Percentiles rank a stretch among this genome's conserved stretches.
phyloP scores from a whole-genome alignment of 2,329 filamentous ascomycete genomes.

The Colletotrichum phormii region DNA sequence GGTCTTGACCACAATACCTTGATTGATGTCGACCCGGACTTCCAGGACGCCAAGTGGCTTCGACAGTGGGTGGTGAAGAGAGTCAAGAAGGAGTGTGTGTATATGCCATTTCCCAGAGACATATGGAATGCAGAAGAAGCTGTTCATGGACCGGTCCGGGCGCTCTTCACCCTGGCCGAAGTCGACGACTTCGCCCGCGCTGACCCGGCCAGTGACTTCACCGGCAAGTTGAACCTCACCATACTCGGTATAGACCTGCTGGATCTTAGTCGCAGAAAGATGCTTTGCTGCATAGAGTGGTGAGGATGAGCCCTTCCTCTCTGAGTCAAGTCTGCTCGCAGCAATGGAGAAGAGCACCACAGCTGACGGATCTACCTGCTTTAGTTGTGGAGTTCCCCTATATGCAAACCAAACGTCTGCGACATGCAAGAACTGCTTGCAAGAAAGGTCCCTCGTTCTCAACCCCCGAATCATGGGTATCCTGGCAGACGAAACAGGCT shows the following conservation, averaged over 20 bases:
- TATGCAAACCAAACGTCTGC: constrained; percentile 60
- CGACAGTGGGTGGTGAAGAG: constrained; percentile 59
- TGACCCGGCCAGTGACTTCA: constrained; percentile 47
- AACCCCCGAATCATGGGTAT: constrained; percentile 55
- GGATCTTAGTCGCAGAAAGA: constrained; percentile 45
- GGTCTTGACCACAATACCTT: constrained; percentile 55
- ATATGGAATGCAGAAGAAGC: constrained; percentile 50
- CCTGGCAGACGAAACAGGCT: constrained; percentile 66
- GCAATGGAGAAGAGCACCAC: not conserved
- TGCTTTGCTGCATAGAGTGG: constrained; percentile 56
- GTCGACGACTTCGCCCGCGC: constrained; percentile 54
- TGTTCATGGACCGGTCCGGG: constrained; percentile 46
- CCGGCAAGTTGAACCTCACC: constrained; percentile 52
- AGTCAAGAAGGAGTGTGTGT: constrained; percentile 61
- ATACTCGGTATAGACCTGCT: constrained; percentile 47
- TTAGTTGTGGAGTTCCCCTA: constrained; percentile 63
- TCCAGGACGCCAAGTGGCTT: constrained; percentile 65
- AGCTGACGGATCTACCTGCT: not conserved
- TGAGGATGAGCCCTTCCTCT: constrained; percentile 38
- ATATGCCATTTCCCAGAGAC: constrained; percentile 58
- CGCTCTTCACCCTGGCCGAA: constrained; percentile 55
- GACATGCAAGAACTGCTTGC: constrained; percentile 53
- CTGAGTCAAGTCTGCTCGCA: not conserved
- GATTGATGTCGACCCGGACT: constrained; percentile 66
- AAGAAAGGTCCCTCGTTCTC: constrained; percentile 43